phyloP scores from a whole-genome alignment of 805 yeast species.

The Kregervanrija pseudodelftensis region DNA sequence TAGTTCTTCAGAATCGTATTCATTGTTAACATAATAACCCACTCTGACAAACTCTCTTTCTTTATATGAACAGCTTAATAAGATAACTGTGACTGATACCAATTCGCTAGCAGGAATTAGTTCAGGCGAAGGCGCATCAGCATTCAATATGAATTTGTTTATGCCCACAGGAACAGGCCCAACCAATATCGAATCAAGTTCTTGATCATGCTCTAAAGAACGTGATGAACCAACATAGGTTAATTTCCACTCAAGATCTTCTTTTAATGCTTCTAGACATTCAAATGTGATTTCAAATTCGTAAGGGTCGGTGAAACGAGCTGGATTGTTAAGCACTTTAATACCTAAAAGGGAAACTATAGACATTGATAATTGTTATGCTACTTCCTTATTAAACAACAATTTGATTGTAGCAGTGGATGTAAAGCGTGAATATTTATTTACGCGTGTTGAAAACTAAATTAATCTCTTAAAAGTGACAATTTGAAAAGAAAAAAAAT shows the following conservation, averaged over 20 bases:
- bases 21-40: constrained; percentile 96
- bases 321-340: constrained; percentile 90
- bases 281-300: constrained; percentile 97
- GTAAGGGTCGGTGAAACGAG: constrained; percentile 86
- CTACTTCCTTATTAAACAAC: too few species aligned
- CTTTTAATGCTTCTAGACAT: constrained; percentile 85
- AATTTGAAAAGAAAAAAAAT: too few species aligned
- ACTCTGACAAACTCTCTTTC: constrained; percentile 94
- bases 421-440: too few species aligned
- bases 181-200: constrained; percentile 89
- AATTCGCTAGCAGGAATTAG: constrained; percentile 92
- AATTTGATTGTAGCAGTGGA: not conserved
- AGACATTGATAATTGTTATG: constrained; percentile 49
- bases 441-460: too few species aligned
- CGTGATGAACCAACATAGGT: constrained; percentile 96
- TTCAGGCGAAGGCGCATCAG: constrained; percentile 96
- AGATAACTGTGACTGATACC: constrained; percentile 90
- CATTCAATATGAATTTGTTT: constrained; percentile 84
- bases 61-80: constrained; percentile 87
- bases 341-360: constrained; percentile 89
- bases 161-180: constrained; percentile 99
- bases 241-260: constrained; percentile 94
- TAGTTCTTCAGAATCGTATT: constrained; percentile 87
- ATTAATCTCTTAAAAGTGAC: too few species aligned
- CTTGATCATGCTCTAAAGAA: constrained; percentile 94